Evolutionary conservation across 2,329 filamentous ascomycete genomes (phyloP).

Genomic region (Tolypocladium guangdongense): DNA sequence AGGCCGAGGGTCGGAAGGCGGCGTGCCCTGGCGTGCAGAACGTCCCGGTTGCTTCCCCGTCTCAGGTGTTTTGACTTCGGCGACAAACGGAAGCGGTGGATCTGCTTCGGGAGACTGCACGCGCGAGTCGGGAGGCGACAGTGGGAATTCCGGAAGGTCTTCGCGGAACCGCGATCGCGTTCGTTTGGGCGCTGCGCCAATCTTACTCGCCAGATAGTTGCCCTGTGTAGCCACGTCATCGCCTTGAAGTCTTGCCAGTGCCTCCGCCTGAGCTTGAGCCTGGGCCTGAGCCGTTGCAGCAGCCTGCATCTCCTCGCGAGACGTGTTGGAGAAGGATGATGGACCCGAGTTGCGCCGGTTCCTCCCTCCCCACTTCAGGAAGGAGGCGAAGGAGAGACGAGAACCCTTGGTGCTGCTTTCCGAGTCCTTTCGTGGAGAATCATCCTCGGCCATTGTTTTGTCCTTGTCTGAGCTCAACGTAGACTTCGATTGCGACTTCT

Average conservation of each 20-base stretch:
- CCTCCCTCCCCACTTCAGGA: constrained; percentile 62
- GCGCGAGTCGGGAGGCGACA: constrained; percentile 77
- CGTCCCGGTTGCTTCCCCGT: constrained; percentile 15
- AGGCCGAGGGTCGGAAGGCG: constrained; percentile 32
- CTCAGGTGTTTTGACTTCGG: constrained; percentile 15
- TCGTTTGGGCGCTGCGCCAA: constrained; percentile 51
- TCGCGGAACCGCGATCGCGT: constrained; percentile 88
- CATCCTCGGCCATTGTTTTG: constrained; percentile 35
- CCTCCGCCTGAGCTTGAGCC: constrained; percentile 17
- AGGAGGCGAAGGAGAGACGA: constrained; percentile 52
- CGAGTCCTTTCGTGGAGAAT: constrained; percentile 41
- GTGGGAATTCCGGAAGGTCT: constrained; percentile 74
- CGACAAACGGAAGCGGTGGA: constrained; percentile 21
- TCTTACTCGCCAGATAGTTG: constrained; percentile 22
- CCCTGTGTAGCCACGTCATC: constrained; percentile 14
- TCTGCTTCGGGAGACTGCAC: constrained; percentile 66
- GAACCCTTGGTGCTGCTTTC: constrained; percentile 36
- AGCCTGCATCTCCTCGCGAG: constrained; percentile 68
- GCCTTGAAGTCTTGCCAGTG: constrained; percentile 22
- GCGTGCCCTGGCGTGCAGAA: constrained; percentile 30
- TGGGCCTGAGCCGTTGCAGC: constrained; percentile 17
- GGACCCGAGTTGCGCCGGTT: constrained; percentile 44
- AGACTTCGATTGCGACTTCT: constrained; percentile 38
- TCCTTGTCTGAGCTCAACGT: constrained; percentile 31
- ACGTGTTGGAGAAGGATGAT: constrained; percentile 86